A percentile compares a stretch with the other conserved stretches of the same genome.
phyloP scores from a whole-genome alignment of 768 basidiomycete genomes.

The Cystobasidium onofrii region DNA sequence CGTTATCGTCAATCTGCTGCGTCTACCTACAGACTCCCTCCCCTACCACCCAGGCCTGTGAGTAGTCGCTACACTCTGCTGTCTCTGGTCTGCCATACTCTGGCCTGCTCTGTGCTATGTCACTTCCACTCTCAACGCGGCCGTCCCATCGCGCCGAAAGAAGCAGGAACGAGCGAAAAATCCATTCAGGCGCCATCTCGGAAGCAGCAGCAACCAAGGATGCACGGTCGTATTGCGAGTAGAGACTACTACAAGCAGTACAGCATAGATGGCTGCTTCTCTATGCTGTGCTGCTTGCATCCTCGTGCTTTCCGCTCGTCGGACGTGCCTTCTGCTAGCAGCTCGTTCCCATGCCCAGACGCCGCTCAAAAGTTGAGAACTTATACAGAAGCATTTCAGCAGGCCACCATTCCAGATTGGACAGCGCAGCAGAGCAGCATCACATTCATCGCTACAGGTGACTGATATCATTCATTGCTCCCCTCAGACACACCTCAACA shows the following conservation, averaged over 20 bases:
- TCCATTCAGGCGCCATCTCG: too few relatives aligned
- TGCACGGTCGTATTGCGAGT: too few relatives aligned
- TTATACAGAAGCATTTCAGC: not conserved
- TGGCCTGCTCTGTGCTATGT: not conserved
- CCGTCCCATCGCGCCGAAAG: not conserved
- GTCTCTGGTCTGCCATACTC: too few relatives aligned
- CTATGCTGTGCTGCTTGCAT: too few relatives aligned
- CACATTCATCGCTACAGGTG: too few relatives aligned
- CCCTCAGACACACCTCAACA: slow-evolving; percentile 8
- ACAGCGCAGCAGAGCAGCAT: not conserved
- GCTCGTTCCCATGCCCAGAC: too few relatives aligned
- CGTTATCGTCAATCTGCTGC: not conserved
- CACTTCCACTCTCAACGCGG: too few relatives aligned
- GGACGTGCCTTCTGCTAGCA: not conserved
- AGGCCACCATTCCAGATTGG: not conserved
- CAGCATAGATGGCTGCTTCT: not conserved
- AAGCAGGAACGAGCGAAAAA: not conserved
- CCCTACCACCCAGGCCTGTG: not conserved
- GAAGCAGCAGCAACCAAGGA: too few relatives aligned
- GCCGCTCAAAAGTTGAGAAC: not conserved
- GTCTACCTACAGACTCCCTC: not conserved
- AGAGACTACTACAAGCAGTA: too few relatives aligned
- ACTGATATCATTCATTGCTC: too few relatives aligned
- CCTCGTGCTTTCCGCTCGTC: not conserved
- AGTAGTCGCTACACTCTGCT: too few relatives aligned